These are phyloP conservation scores for Lichtheimia ramosa DNA, from an alignment of 371 early-diverging fungal genomes.

Conservation along the genomic window DNA sequence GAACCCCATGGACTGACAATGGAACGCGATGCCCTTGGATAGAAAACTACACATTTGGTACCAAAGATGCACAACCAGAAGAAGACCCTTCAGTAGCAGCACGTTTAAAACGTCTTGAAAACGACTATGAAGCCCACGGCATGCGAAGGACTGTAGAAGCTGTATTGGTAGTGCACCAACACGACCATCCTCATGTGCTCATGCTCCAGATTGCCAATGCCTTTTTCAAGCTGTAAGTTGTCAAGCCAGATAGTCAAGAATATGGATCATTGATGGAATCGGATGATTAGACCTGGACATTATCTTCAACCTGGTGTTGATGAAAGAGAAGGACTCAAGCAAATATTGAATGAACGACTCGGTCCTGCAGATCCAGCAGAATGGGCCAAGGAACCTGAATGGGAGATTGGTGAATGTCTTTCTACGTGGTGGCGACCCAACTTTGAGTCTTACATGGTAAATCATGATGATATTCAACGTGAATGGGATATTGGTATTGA, in stretches of 20 bases:
- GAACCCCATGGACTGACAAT: background rate
- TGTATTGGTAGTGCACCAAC: conserved; percentile 78
- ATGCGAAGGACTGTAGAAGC: conserved; percentile 77
- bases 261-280: background rate
- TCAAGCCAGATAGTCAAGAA: background rate
- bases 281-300: conserved; percentile 67
- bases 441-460: conserved; percentile 78
- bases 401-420: conserved; percentile 75
- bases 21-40: background rate
- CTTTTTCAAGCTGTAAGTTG: conserved; percentile 70
- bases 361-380: conserved; percentile 36
- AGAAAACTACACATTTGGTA: conserved; percentile 65
- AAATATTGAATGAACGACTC: conserved; percentile 56
- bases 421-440: conserved; percentile 80
- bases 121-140: conserved; percentile 68
- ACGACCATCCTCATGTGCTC: conserved; percentile 81
- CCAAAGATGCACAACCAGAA: conserved; percentile 76
- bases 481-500: background rate
- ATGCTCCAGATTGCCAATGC: conserved; percentile 77
- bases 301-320: conserved; percentile 71
- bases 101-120: conserved; percentile 61
- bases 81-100: conserved; percentile 73
- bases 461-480: background rate
- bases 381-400: conserved; percentile 46
- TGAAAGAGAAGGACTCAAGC: conserved; percentile 69